phyloP scores from a whole-genome alignment of 192 early-diverging fungal genomes.

The Chytriomyces sp. region DNA sequence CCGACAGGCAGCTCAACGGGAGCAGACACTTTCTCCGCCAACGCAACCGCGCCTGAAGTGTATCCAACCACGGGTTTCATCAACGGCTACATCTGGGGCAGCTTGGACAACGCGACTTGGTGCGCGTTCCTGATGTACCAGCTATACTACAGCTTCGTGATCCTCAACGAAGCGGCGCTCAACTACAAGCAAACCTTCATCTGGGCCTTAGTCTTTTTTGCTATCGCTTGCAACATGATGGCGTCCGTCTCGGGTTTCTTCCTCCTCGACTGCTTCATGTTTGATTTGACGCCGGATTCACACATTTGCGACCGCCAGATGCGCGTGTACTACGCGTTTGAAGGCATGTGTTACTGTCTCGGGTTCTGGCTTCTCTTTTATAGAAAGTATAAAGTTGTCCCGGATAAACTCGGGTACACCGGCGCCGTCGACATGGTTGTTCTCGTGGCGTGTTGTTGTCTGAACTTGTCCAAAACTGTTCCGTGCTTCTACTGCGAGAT shows the following conservation, averaged over 20 bases:
- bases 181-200: background rate
- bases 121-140: background rate
- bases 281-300: background rate
- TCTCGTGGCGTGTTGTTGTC: background rate
- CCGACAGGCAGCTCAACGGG: too few species aligned
- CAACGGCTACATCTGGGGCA: background rate
- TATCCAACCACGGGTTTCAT: background rate
- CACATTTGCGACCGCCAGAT: background rate
- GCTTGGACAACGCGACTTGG: background rate
- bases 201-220: background rate
- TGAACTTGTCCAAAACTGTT: background rate
- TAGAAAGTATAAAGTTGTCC: background rate
- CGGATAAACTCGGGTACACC: background rate
- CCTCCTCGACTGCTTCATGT: conserved; percentile 6
- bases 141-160: background rate
- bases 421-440: background rate
- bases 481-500: background rate
- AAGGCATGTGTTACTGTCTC: background rate
- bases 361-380: background rate
- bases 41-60: too few species aligned
- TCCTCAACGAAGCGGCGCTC: background rate
- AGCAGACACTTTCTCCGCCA: too few species aligned
- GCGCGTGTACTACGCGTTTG: conserved; percentile 1
- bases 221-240: background rate
- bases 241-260: background rate